Evolutionary conservation across 257 asterid genomes (phyloP).

Genomic region (Ocimum tenuiflorum): DNA sequence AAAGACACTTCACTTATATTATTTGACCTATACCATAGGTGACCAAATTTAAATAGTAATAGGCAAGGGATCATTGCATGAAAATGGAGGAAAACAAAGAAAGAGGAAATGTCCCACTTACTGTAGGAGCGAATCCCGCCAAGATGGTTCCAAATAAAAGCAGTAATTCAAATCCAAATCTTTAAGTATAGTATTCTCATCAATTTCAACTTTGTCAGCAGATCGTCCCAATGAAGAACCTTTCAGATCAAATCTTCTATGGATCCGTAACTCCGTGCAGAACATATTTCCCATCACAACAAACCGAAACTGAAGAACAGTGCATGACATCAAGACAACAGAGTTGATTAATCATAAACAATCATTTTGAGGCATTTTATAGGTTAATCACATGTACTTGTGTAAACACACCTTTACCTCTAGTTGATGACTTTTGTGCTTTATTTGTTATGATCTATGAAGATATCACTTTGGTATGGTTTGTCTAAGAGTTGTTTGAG

Average conservation of each 20-base stretch:
- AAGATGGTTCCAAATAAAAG: conserved; percentile 86
- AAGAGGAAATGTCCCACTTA: conserved; percentile 37
- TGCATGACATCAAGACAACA: too few species aligned
- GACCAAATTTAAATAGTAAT: background rate
- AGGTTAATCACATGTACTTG: too few species aligned
- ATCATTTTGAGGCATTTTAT: too few species aligned
- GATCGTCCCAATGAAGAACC: conserved; percentile 98
- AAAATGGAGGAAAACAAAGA: background rate
- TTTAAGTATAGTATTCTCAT: conserved; percentile 86
- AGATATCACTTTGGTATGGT: too few species aligned
- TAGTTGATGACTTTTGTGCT: too few species aligned
- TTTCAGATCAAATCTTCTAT: conserved; percentile 84
- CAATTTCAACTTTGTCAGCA: conserved; percentile 83
- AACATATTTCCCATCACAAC: conserved; percentile 98
- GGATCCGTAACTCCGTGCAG: conserved; percentile 93
- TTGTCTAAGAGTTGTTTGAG: too few species aligned
- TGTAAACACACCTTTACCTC: too few species aligned
- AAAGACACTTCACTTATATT: too few species aligned
- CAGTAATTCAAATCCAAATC: conserved; percentile 93
- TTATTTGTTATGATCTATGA: too few species aligned
- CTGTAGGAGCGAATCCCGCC: conserved; percentile 68
- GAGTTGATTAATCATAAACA: too few species aligned
- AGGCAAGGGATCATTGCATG: background rate
- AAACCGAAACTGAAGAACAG: conserved; percentile 70
- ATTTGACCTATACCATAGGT: background rate